Evolutionary conservation across 1,139 yeast genomes (phyloP), one percentile per base, ranked within the genome.

Genomic region (Neolecta irregularis): DNA sequence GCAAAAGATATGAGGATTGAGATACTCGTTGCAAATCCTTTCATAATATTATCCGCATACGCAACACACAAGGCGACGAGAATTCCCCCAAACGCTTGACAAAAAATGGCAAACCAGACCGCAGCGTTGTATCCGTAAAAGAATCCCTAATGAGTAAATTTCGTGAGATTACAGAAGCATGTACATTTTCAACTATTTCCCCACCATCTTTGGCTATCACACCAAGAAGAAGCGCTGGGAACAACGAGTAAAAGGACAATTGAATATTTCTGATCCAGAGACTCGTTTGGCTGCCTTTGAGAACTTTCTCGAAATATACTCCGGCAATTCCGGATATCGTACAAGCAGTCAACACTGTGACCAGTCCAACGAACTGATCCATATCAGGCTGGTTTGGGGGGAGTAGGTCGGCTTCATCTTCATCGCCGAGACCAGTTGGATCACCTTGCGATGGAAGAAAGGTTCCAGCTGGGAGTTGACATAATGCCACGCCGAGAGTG

Each of bases 51-150:
- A 48, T 59, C 64, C 19, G 64, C 64, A 41, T 53, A 59, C 40
- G 60, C 60, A 39, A 59, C 64, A 37, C 62, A 59, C 23, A 59
- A 43, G 3, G 64, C 64, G 4, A 59, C 64, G 18, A 59, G 47
- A 33, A 59, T 55, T 4, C 64, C 64, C n/a, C 64, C 64, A 29
- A 54, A 38, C 4, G 64, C 64, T 42, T 59, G 64, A 23, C 58
- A 48, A 12, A 54, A 39, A 30, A 59, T 57, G 24, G 62, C 62
- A 6, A 51, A 42, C 56, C 57, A 52, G 4, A 60, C 63, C 16
- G 57, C 57, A 8, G 43, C 37, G 38, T 56, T 58, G 50, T 60
- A 59, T 20, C 63, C 64, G 32, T 50, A 49, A 47, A 59, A 60
- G 41, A 60, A 58, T 11, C 64, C 64, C 38, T 50, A 44, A 36